A percentile compares a stretch with the other conserved stretches of the same genome.
Evolutionary conservation across 108 stramenopile species (phyloP).

Genomic region (Cyclotella atomus): DNA sequence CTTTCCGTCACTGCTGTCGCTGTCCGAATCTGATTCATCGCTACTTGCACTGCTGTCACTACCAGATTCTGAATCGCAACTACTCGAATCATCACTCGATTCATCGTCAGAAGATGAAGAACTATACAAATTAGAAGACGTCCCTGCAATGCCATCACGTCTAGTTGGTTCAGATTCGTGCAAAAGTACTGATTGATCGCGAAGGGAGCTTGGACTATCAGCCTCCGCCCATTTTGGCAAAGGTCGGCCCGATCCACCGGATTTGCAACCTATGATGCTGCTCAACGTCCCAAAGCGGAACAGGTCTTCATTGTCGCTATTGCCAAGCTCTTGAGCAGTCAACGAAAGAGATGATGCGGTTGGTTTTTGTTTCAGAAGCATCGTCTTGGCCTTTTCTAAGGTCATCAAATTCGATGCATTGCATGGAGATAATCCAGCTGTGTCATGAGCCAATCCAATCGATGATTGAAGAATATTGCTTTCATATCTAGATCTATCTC

Average conservation of each 20-base stretch:
- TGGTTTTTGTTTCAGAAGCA: slow-evolving; percentile 63
- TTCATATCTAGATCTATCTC: slow-evolving; percentile 94
- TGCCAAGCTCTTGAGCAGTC: slow-evolving; percentile 30
- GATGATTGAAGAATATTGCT: slow-evolving; percentile 74
- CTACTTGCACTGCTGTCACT: slow-evolving; percentile 28
- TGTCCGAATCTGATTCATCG: neutral
- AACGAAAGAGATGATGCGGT: slow-evolving; percentile 73
- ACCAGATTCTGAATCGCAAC: slow-evolving; percentile 15
- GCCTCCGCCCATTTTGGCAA: slow-evolving; percentile 88
- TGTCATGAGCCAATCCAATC: slow-evolving; percentile 63
- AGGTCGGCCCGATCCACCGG: slow-evolving; percentile 72
- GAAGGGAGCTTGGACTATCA: slow-evolving; percentile 75
- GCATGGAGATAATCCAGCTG: slow-evolving; percentile 45
- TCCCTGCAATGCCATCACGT: slow-evolving; percentile 3
- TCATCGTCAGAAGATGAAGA: slow-evolving; percentile 43
- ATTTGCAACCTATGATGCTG: slow-evolving; percentile 72
- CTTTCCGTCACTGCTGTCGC: too few relatives aligned
- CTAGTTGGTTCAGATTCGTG: neutral
- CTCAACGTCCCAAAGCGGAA: slow-evolving; percentile 90
- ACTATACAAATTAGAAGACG: slow-evolving; percentile 13
- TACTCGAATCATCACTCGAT: slow-evolving; percentile 27
- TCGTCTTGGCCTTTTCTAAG: slow-evolving; percentile 50
- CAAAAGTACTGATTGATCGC: slow-evolving; percentile 66
- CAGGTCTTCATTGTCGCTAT: slow-evolving; percentile 32
- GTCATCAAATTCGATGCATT: slow-evolving; percentile 30